Evolutionary conservation across 2,329 filamentous ascomycete genomes (phyloP).

Genomic region (Colletotrichum sp.): DNA sequence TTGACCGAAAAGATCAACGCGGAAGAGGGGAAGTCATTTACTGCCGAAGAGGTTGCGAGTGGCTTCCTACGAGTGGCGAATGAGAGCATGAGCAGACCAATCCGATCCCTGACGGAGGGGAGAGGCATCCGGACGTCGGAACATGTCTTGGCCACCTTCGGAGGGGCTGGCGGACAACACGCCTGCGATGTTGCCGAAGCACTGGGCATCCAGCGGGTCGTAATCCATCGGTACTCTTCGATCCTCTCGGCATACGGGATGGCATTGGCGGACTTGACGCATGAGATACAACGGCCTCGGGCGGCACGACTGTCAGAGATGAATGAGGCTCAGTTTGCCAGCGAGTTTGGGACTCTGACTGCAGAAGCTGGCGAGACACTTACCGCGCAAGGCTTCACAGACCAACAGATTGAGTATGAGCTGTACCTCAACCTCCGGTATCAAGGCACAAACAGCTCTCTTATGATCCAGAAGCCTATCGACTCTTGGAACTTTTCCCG

Average conservation of each 20-base stretch:
- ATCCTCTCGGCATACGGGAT: conserved; percentile 49
- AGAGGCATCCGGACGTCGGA: conserved; percentile 32
- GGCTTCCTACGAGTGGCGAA: conserved; percentile 79
- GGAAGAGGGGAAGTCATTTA: conserved; percentile 33
- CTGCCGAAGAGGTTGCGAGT: conserved; percentile 53
- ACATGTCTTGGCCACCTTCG: conserved; percentile 49
- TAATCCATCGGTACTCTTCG: conserved; percentile 45
- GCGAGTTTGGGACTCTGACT: conserved; percentile 18
- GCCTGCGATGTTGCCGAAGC: conserved; percentile 43
- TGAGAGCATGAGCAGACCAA: conserved; percentile 77
- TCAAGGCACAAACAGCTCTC: background rate
- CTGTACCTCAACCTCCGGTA: background rate
- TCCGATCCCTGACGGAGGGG: conserved; percentile 75
- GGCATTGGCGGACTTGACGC: conserved; percentile 41
- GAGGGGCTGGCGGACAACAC: conserved; percentile 74
- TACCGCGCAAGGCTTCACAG: background rate
- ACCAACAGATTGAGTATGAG: background rate
- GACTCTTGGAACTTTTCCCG: conserved; percentile 27
- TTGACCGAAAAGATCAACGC: conserved; percentile 44
- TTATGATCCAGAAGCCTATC: background rate
- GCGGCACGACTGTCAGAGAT: conserved; percentile 25
- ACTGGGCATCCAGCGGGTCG: conserved; percentile 42
- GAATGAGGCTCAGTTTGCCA: conserved; percentile 12
- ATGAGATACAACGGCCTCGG: conserved; percentile 32
- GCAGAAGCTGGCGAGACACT: conserved; percentile 2